Base-by-base conservation (phyloP, 2,329 filamentous ascomycete genomes). In the Plectosphaerella cucumerina region DNA sequence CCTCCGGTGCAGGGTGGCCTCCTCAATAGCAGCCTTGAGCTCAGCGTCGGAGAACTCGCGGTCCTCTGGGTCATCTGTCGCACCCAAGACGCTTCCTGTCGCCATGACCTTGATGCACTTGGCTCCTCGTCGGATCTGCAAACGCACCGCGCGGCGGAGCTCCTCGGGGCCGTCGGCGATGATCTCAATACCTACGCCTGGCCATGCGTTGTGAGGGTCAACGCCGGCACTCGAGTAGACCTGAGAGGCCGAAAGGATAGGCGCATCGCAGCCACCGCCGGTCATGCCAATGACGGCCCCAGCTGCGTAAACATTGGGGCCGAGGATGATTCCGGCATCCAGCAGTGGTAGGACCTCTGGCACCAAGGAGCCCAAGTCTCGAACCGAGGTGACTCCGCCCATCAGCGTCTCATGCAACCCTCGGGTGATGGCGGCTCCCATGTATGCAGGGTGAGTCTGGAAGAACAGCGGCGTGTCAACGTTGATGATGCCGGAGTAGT, bases 341-440 rank as follows among this genome's bases (percentile, higher is more conserved):
- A 37, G 12, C 34, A 37, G 12, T 14, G n/a, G 12, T 15, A 17
- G 12, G 42, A 80, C 68, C 1, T 70, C 70, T 5, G 64, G 62
- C 4, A 65, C 62, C 11, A 78, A 58, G 41, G 79, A 73, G 2
- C 66, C 74, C 11, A 78, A 60, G 54, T 80, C 77, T 17, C 76
- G 65, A 3, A 80, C 66, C 11, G 72, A 75, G 0, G 77, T 80
- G 63, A 77, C 78, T 6, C 77, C 77, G 5, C 70, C 68, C 55
- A 74, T 65, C 6, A 78, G 64, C 2, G 72, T 71, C 6, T 64
- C 63, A 41, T 66, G 61, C 5, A 73, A 64, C 57, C 74, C 72
- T 5, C 65, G 62, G 3, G 70, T 69, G 10, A 62, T 68, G 21
- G 73, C 62, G 6, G 72, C 72, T 4, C 73, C 74, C 12, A 69